Conservation (phyloP, 2,329 filamentous ascomycete species). For the Bisporella sp. region DNA sequence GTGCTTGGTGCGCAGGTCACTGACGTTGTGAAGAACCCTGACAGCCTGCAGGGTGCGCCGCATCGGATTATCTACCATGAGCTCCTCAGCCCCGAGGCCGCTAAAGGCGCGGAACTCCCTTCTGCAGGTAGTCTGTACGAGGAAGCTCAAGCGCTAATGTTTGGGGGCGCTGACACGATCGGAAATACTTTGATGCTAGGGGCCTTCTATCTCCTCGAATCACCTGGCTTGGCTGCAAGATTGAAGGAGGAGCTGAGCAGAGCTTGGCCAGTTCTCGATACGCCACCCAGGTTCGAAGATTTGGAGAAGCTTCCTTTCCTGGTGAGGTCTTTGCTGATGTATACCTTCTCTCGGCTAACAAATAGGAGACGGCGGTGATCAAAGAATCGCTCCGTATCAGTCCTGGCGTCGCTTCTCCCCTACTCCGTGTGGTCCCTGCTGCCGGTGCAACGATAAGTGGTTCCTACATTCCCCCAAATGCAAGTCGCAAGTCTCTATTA, state of each 20-base stretch:
- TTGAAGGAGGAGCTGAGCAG: constrained; percentile 32
- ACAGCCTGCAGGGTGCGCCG: constrained; percentile 19
- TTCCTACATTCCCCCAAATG: not conserved
- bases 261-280: constrained; percentile 30
- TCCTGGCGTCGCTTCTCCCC: not conserved
- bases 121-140: constrained; percentile 29
- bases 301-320: not conserved
- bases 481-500: not conserved
- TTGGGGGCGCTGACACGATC: constrained; percentile 38
- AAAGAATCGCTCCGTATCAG: constrained; percentile 21
- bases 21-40: constrained; percentile 11
- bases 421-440: not conserved
- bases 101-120: constrained; percentile 19
- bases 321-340: not conserved
- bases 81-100: constrained; percentile 24
- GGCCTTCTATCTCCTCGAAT: constrained; percentile 32
- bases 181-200: constrained; percentile 35
- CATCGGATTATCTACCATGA: constrained; percentile 31
- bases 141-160: constrained; percentile 38
- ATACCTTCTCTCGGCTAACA: not conserved
- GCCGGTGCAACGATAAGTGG: not conserved
- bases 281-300: not conserved
- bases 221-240: constrained; percentile 25
- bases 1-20: constrained; percentile 14
- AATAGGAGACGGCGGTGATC: not conserved